phyloP scores from a whole-genome alignment of 805 yeast genomes.

The Wickerhamiella musiphila region DNA sequence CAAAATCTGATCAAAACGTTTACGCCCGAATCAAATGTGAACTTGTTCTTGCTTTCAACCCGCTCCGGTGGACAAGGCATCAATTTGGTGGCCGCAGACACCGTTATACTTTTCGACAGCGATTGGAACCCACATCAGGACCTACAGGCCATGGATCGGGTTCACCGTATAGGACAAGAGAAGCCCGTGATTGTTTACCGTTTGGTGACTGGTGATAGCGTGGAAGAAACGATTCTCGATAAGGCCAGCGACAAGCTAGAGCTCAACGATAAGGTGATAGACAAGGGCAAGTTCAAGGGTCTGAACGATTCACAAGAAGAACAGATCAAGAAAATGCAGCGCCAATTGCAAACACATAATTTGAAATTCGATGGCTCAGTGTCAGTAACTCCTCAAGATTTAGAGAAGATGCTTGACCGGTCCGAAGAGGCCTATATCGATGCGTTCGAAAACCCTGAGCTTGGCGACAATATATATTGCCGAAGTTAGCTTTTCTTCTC shows the following conservation, averaged over 20 bases:
- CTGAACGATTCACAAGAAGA: constrained; percentile 9
- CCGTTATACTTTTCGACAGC: constrained; percentile 76
- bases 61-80: constrained; percentile 93
- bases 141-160: constrained; percentile 89
- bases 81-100: constrained; percentile 71
- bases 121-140: constrained; percentile 98
- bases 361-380: constrained; percentile 24
- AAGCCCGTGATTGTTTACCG: constrained; percentile 72
- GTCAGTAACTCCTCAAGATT: constrained; percentile 8
- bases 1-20: constrained; percentile 44
- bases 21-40: constrained; percentile 19
- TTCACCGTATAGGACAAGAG: constrained; percentile 81
- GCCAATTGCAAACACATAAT: constrained; percentile 23
- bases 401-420: constrained; percentile 15
- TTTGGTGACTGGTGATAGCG: constrained; percentile 56
- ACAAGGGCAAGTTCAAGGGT: constrained; percentile 31
- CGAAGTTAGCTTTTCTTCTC: not conserved
- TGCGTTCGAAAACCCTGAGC: constrained; percentile 6
- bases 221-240: constrained; percentile 67
- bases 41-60: constrained; percentile 64
- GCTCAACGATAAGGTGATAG: constrained; percentile 59
- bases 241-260: constrained; percentile 67
- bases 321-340: constrained; percentile 8
- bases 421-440: constrained; percentile 10
- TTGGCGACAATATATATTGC: constrained; percentile 10